Conservation (phyloP, 1,284 basidiomycete species). For the Leccinum insolens region DNA sequence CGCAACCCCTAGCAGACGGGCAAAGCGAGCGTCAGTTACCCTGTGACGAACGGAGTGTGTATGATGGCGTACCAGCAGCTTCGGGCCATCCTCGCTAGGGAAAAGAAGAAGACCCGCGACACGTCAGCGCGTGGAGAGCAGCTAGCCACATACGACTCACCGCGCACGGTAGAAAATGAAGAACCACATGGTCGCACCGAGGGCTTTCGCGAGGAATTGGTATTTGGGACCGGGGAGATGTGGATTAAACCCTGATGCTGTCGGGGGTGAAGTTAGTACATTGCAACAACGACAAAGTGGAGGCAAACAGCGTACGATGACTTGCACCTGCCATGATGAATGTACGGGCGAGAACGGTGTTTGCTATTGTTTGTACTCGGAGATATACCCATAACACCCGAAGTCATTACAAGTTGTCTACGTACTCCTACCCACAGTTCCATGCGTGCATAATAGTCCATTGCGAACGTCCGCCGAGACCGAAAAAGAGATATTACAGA, state of each 20-base stretch:
- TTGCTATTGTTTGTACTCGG: conserved; percentile 28
- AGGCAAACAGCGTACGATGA: conserved; percentile 26
- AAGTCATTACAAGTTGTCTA: background rate
- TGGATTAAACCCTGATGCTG: conserved; percentile 79
- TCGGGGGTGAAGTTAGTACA: background rate
- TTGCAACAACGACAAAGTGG: background rate
- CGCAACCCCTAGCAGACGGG: too few species aligned
- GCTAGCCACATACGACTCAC: conserved; percentile 49
- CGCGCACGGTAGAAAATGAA: conserved; percentile 94
- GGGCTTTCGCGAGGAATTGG: conserved; percentile 78
- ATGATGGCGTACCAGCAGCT: conserved; percentile 57
- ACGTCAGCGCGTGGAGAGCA: conserved; percentile 6
- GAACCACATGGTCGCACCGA: conserved; percentile 97
- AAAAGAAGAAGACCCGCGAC: conserved; percentile 4
- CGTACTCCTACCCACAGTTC: background rate
- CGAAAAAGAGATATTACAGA: conserved; percentile 92
- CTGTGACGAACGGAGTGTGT: background rate
- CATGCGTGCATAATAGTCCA: background rate
- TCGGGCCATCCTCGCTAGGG: conserved; percentile 71
- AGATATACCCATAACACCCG: background rate
- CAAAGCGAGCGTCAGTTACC: background rate
- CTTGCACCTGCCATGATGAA: conserved; percentile 32
- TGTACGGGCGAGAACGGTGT: conserved; percentile 29
- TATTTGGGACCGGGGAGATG: conserved; percentile 80
- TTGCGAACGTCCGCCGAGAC: conserved; percentile 61